Evolutionary conservation across 345 rosid genomes (phyloP).

Genomic region (Ricinus communis): DNA sequence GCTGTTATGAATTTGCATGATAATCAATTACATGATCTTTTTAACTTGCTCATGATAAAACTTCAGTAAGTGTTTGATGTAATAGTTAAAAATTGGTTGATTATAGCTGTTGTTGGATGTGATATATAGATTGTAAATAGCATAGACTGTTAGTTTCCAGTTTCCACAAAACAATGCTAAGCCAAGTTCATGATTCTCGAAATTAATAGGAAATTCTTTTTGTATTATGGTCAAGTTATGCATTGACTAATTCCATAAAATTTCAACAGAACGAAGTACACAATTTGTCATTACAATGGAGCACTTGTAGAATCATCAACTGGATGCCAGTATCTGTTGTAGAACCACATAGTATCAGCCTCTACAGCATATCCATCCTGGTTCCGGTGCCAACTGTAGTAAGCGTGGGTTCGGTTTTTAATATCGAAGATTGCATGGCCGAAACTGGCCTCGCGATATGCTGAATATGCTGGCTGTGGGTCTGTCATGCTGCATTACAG

Average conservation of each 20-base stretch:
- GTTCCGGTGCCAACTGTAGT: conserved; percentile 80
- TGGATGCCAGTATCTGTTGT: conserved; percentile 66
- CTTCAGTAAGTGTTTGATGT: no score
- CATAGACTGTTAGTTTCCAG: no score
- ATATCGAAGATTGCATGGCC: conserved; percentile 82
- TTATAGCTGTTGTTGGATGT: no score
- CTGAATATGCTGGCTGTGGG: conserved; percentile 91
- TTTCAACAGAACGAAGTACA: background rate
- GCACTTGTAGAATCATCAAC: conserved; percentile 50
- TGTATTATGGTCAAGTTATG: background rate
- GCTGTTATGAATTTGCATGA: no score
- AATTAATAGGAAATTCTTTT: no score
- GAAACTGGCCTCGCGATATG: conserved; percentile 86
- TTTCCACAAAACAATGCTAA: no score
- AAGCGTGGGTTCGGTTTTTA: conserved; percentile 82
- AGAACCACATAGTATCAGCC: conserved; percentile 84
- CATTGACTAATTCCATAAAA: conserved; percentile 13
- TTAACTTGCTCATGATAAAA: no score
- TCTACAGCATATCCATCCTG: conserved; percentile 79
- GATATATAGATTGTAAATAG: no score
- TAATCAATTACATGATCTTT: no score
- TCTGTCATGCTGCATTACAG: conserved; percentile 62
- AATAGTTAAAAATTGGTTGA: no score
- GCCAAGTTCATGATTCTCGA: no score
- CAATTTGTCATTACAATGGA: background rate